phyloP scores from a whole-genome alignment of 2,329 filamentous ascomycete genomes.

The Parafenestella ontariensis region DNA sequence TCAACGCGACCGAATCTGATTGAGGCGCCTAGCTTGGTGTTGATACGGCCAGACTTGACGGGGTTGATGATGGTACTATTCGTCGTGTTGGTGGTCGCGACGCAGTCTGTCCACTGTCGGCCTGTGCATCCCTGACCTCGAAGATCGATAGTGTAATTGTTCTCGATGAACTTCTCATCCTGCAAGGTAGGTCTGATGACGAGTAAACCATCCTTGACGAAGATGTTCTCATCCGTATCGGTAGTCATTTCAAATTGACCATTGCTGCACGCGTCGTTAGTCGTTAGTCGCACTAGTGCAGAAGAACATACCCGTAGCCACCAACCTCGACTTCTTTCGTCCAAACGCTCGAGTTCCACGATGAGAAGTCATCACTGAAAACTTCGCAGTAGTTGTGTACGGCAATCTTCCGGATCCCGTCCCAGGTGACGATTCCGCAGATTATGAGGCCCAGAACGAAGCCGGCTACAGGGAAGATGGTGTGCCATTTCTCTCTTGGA shows the following conservation, averaged over 20 bases:
- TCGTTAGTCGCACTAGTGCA: not conserved
- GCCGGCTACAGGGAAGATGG: slow-evolving; percentile 77
- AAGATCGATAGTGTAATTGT: slow-evolving; percentile 73
- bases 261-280: slow-evolving; percentile 65
- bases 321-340: slow-evolving; percentile 77
- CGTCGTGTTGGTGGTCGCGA: slow-evolving; percentile 76
- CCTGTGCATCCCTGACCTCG: slow-evolving; percentile 73
- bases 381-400: slow-evolving; percentile 77
- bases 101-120: slow-evolving; percentile 64
- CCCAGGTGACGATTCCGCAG: slow-evolving; percentile 75
- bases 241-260: slow-evolving; percentile 84
- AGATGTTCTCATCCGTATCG: slow-evolving; percentile 74
- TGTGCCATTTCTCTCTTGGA: slow-evolving; percentile 85
- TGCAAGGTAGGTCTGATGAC: slow-evolving; percentile 81
- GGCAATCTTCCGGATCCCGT: slow-evolving; percentile 74
- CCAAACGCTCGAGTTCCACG: slow-evolving; percentile 69
- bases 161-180: slow-evolving; percentile 69
- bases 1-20: slow-evolving; percentile 86
- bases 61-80: slow-evolving; percentile 81
- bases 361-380: slow-evolving; percentile 70
- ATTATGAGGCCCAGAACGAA: slow-evolving; percentile 72
- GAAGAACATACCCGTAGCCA: slow-evolving; percentile 72
- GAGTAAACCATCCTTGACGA: slow-evolving; percentile 71
- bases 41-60: slow-evolving; percentile 78
- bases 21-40: slow-evolving; percentile 71